phyloP scores from a whole-genome alignment of 306 rosid genomes.

The Cicer judaicum region DNA sequence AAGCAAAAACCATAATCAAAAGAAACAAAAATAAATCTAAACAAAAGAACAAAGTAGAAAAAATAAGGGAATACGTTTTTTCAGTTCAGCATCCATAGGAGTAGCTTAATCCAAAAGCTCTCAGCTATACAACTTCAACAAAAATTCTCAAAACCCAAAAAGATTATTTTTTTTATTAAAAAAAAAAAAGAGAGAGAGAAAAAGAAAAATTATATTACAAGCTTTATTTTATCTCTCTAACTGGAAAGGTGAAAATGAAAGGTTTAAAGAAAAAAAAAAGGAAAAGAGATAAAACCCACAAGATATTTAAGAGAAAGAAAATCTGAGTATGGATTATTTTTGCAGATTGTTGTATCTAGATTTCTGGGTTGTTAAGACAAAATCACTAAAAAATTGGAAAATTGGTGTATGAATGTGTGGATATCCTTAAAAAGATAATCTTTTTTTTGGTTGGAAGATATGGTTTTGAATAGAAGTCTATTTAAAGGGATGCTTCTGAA shows the following conservation, averaged over 20 bases:
- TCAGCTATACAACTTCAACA: slow-evolving; percentile 33
- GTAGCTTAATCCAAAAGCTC: slow-evolving; percentile 34
- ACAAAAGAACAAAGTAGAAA: slow-evolving; percentile 5
- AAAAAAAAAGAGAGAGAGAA: no score
- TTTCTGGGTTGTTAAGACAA: slow-evolving; percentile 45
- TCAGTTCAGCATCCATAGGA: slow-evolving; percentile 56
- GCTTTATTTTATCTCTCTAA: slow-evolving; percentile 16
- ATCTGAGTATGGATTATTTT: slow-evolving; percentile 43
- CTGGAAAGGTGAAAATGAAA: slow-evolving; percentile 11
- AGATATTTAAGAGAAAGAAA: slow-evolving; percentile 41
- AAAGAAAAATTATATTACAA: slow-evolving; percentile 14
- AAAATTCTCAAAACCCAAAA: slow-evolving; percentile 23
- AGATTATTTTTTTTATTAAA: no score
- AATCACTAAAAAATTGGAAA: slow-evolving; percentile 40
- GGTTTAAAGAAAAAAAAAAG: neutral
- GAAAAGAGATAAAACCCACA: slow-evolving; percentile 41
- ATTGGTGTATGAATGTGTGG: slow-evolving; percentile 20
- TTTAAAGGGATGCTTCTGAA: slow-evolving; percentile 43
- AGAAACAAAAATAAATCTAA: neutral
- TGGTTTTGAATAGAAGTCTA: slow-evolving; percentile 51
- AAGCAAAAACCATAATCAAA: slow-evolving; percentile 16
- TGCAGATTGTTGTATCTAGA: slow-evolving; percentile 41
- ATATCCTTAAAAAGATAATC: slow-evolving; percentile 40
- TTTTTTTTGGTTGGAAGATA: slow-evolving; percentile 43
- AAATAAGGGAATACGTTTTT: slow-evolving; percentile 41